Base-by-base conservation (phyloP, 2,329 filamentous ascomycete species). In the Sporothrix variecibatus region DNA sequence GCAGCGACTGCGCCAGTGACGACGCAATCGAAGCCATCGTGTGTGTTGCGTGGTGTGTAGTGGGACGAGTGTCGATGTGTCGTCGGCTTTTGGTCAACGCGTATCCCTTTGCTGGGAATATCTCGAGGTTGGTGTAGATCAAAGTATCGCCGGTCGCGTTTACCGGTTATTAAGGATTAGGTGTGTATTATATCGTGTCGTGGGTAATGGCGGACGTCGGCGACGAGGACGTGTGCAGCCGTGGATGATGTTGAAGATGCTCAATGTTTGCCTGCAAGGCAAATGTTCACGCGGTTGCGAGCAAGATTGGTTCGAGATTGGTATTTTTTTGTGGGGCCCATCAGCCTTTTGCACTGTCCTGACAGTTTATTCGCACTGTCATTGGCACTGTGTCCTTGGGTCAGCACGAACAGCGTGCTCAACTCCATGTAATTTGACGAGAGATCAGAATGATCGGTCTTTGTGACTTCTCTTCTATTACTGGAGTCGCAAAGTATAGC, bases 1-100 rank as follows among this genome's bases (percentile, higher is more conserved):
- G 95, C 60, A 98, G 87, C 74, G 93, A 91, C 80, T 91, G 90
- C 76, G 94, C 90, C 60, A 98, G 88, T 74, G 94, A 93, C 75
- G 90, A 87, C 77, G 88, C 88, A 80, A 93, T 87, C 75, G 90
- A 91, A 75, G 90, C 85, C 91, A 93, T 93, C 76, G 49, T 28
- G 28, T 26, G 28, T 38, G 46, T 49, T 23, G 43, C 12, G 15
- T 38, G 46, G 20, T 34, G 26, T 51, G 43, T 15, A 6, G 28
- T n/a, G 26, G 28, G 11, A 11, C 1, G 20, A 20, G n/a, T 46
- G 38, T 8, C 28, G 51, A 56, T 6, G 11, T 53, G 28, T 53
- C 67, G 40, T 56, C 28, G 2, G 17, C 15, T 43, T 34, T 40
- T 4, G 28, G 46, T 51, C 46, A 23, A 53, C 46, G 67, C 67